Evolutionary conservation across 2,329 filamentous ascomycete genomes (phyloP).

Genomic region (Neocucurbitaria cava): DNA sequence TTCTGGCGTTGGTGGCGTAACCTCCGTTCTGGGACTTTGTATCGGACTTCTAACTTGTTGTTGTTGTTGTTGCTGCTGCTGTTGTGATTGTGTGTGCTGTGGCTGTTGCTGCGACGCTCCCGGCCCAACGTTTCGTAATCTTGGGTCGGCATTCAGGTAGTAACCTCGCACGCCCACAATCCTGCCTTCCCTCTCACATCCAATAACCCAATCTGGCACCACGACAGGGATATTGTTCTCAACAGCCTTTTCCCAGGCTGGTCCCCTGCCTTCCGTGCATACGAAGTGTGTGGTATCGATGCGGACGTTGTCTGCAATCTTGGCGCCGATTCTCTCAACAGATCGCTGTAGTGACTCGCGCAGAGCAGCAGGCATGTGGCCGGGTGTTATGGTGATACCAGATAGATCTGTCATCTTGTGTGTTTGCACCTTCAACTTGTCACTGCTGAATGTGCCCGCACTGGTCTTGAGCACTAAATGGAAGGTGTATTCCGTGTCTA

Average conservation of each 20-base stretch:
- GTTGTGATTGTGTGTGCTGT: slow-evolving; percentile 25
- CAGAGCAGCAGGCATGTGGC: slow-evolving; percentile 76
- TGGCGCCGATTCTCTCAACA: slow-evolving; percentile 88
- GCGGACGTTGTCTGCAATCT: slow-evolving; percentile 85
- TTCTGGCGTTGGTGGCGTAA: slow-evolving; percentile 61
- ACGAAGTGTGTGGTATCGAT: slow-evolving; percentile 99
- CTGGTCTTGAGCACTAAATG: slow-evolving; percentile 90
- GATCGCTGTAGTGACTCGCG: slow-evolving; percentile 77
- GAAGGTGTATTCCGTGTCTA: slow-evolving; percentile 96
- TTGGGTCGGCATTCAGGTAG: slow-evolving; percentile 86
- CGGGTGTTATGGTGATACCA: slow-evolving; percentile 92
- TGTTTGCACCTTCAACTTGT: slow-evolving; percentile 84
- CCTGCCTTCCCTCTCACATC: slow-evolving; percentile 90
- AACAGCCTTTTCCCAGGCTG: slow-evolving; percentile 93
- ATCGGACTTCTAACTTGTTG: slow-evolving; percentile 39
- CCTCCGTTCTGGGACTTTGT: slow-evolving; percentile 56
- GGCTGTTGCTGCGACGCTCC: slow-evolving; percentile 36
- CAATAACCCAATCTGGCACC: slow-evolving; percentile 94
- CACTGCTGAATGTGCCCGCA: slow-evolving; percentile 84
- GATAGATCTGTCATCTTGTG: slow-evolving; percentile 99
- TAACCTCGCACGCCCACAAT: slow-evolving; percentile 95
- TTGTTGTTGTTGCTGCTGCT: slow-evolving; percentile 29
- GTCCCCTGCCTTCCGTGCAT: slow-evolving; percentile 88
- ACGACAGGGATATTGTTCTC: slow-evolving; percentile 99
- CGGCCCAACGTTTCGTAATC: slow-evolving; percentile 61